Conservation (phyloP, 2,329 filamentous ascomycete species). For the Fusarium sp. region DNA sequence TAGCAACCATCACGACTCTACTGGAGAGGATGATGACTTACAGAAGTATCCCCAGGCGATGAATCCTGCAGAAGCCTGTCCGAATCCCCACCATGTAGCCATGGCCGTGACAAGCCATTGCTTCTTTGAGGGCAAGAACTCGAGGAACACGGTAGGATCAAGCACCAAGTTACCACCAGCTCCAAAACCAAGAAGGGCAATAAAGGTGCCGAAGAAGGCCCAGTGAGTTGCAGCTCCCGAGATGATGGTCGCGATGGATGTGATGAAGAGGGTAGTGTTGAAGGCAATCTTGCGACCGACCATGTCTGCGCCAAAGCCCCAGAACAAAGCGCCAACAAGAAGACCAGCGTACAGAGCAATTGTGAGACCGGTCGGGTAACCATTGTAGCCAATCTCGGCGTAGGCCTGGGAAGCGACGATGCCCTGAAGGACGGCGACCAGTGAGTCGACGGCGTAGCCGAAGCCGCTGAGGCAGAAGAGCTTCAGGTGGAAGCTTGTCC, state of each 20-base stretch:
- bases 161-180: constrained; percentile 74
- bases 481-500: constrained; percentile 64
- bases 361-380: constrained; percentile 59
- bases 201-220: constrained; percentile 70
- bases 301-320: constrained; percentile 73
- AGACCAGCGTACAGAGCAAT: constrained; percentile 65
- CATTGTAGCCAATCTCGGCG: constrained; percentile 53
- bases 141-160: constrained; percentile 66
- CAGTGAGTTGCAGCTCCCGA: constrained; percentile 74
- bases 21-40: neutral
- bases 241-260: constrained; percentile 69
- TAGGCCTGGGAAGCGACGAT: constrained; percentile 68
- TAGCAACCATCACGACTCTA: neutral
- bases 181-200: constrained; percentile 71
- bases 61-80: constrained; percentile 60
- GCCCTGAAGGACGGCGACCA: constrained; percentile 68
- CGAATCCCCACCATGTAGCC: constrained; percentile 64
- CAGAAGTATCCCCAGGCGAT: constrained; percentile 61
- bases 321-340: constrained; percentile 68
- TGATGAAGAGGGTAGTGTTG: constrained; percentile 71
- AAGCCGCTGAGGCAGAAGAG: constrained; percentile 72
- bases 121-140: constrained; percentile 61
- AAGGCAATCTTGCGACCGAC: constrained; percentile 74
- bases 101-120: constrained; percentile 75
- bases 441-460: constrained; percentile 61